Conservation (phyloP, 2,329 filamentous ascomycete species). For the Macroventuria anomochaeta region DNA sequence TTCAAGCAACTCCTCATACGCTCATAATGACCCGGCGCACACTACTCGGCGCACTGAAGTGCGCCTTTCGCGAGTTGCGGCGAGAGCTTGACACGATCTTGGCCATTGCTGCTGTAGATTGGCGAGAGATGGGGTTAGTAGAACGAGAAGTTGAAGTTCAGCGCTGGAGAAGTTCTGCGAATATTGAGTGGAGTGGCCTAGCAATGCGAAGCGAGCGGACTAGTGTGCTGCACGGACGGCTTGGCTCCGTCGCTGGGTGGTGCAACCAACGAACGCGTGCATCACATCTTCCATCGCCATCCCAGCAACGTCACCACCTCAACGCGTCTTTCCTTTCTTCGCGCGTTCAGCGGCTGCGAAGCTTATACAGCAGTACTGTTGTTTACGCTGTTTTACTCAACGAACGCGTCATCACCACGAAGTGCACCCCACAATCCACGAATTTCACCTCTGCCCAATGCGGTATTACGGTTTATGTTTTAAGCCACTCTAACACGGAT, state of each 20-base stretch:
- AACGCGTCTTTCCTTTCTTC: constrained; percentile 8
- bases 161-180: constrained; percentile 21
- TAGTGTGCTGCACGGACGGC: constrained; percentile 5
- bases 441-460: background rate
- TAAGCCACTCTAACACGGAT: background rate
- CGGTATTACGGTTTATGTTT: background rate
- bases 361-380: background rate
- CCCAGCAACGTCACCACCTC: constrained; percentile 6
- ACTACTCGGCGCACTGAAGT: constrained; percentile 95
- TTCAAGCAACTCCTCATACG: constrained; percentile 69
- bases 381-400: accelerated
- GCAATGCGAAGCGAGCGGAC: constrained; percentile 11
- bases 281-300: constrained; percentile 7
- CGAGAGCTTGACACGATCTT: constrained; percentile 82
- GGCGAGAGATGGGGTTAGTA: constrained; percentile 43
- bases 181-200: constrained; percentile 21
- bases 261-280: constrained; percentile 19
- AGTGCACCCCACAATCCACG: background rate
- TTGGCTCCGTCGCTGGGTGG: background rate
- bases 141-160: constrained; percentile 20
- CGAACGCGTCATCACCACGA: background rate
- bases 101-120: constrained; percentile 65
- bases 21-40: constrained; percentile 92
- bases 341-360: background rate
- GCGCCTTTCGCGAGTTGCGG: constrained; percentile 98